These are phyloP conservation scores for Colletotrichum eleusines DNA, from an alignment of 2,329 filamentous ascomycete species.

Conservation along the genomic window DNA sequence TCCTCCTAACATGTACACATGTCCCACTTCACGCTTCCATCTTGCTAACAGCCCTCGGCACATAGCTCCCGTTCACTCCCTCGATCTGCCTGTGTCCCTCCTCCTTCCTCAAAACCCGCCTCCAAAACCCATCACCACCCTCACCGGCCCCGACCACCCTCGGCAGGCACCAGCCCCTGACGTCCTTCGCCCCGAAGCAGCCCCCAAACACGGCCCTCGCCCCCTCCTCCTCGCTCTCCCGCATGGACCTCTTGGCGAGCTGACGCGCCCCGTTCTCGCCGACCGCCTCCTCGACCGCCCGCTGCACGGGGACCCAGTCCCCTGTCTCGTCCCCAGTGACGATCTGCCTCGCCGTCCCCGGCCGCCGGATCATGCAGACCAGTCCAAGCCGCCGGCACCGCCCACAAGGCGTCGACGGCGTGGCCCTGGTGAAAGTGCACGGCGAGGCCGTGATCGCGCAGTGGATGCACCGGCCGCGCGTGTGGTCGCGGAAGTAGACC, in stretches of 20 bases:
- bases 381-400: constrained; percentile 6
- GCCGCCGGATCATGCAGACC: constrained; percentile 12
- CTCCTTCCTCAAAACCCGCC: background rate
- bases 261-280: constrained; percentile 5
- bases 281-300: background rate
- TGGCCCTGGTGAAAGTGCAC: constrained; percentile 13
- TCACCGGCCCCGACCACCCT: background rate
- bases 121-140: background rate
- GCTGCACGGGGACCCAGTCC: background rate
- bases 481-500: background rate
- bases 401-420: constrained; percentile 6
- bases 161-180: constrained; percentile 20
- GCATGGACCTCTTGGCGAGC: constrained; percentile 1
- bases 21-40: too few species aligned
- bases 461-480: constrained; percentile 21
- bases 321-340: background rate
- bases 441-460: constrained; percentile 12
- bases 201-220: constrained; percentile 21
- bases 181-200: constrained; percentile 6
- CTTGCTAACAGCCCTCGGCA: too few species aligned
- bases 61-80: background rate
- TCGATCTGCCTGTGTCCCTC: background rate
- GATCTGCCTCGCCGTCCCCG: background rate
- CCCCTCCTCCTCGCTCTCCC: background rate
- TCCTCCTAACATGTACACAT: background rate